Evolutionary conservation across 345 rosid genomes (phyloP).

Genomic region (Citrus sp.): DNA sequence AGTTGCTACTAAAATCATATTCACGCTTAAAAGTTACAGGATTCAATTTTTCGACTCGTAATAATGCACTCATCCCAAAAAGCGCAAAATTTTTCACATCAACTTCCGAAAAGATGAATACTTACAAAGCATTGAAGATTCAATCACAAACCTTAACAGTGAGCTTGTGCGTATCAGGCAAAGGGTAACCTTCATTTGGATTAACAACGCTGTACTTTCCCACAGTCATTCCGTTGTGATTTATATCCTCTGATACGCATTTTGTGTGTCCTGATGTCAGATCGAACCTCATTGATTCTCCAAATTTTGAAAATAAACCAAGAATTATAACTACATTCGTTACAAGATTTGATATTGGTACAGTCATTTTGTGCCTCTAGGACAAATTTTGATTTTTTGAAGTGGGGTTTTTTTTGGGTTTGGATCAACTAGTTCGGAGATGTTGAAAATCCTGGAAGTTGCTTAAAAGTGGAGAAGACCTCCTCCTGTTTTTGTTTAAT

Average conservation of each 20-base stretch:
- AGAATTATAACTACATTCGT: slow-evolving; percentile 12
- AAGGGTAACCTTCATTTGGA: slow-evolving; percentile 46
- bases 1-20: not conserved
- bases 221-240: slow-evolving; percentile 51
- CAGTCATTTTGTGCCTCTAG: slow-evolving; percentile 8
- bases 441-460: not conserved
- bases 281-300: slow-evolving; percentile 59
- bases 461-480: not conserved
- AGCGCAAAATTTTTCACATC: not conserved
- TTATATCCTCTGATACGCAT: slow-evolving; percentile 87
- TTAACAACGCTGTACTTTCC: slow-evolving; percentile 60
- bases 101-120: not conserved
- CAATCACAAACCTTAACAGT: slow-evolving; percentile 43
- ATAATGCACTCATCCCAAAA: not conserved
- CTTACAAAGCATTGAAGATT: not conserved
- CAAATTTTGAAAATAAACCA: slow-evolving; percentile 23
- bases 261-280: slow-evolving; percentile 53
- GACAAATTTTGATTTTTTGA: not conserved
- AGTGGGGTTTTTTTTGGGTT: not conserved
- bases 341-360: slow-evolving; percentile 11
- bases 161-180: slow-evolving; percentile 60
- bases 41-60: not conserved
- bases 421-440: not conserved
- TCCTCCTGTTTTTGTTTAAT: not conserved
- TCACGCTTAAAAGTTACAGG: not conserved